A percentile compares a stretch with the other conserved stretches of the same genome.
These are phyloP conservation scores for Camillea tinctor DNA, from an alignment of 2,329 filamentous ascomycete genomes.

Conservation along the genomic window DNA sequence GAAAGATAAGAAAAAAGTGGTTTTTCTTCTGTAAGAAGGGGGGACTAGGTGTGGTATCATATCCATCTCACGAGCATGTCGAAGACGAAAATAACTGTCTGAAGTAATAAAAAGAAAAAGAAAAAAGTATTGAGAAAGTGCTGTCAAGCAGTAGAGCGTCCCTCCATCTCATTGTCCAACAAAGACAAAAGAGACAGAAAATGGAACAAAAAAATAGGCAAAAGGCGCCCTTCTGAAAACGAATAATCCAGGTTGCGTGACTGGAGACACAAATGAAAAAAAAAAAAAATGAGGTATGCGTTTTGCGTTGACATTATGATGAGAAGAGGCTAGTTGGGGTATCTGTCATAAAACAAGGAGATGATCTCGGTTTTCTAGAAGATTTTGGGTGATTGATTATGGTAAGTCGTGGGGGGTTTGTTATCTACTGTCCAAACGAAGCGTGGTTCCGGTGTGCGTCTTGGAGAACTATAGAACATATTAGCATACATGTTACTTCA, in stretches of 20 bases:
- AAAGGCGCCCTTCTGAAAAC: slow-evolving; percentile 10
- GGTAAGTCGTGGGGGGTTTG: slow-evolving; percentile 3
- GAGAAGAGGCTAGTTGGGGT: slow-evolving; percentile 20
- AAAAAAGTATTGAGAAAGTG: slow-evolving; percentile 20
- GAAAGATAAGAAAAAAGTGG: slow-evolving; percentile 9
- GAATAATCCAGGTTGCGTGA: slow-evolving; percentile 14
- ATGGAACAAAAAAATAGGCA: slow-evolving; percentile 8
- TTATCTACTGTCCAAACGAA: slow-evolving; percentile 32
- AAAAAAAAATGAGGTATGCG: slow-evolving; percentile 12
- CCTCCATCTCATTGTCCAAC: slow-evolving; percentile 1
- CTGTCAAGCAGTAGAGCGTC: slow-evolving; percentile 19
- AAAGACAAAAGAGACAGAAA: slow-evolving; percentile 5
- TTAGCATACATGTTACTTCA: slow-evolving; percentile 23
- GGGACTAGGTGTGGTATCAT: slow-evolving; percentile 7
- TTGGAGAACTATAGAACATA: slow-evolving; percentile 38
- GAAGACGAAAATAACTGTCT: slow-evolving; percentile 11
- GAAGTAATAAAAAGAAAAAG: slow-evolving; percentile 15
- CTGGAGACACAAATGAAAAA: slow-evolving; percentile 29
- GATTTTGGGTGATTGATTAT: slow-evolving; percentile 4
- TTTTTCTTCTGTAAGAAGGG: not conserved
- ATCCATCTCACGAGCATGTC: slow-evolving; percentile 5
- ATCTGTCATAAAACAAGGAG: slow-evolving; percentile 29
- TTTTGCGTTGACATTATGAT: slow-evolving; percentile 15
- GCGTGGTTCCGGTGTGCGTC: slow-evolving; percentile 40
- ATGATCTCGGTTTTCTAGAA: slow-evolving; percentile 10